These are phyloP conservation scores for Platanthera guangdongensis DNA, from an alignment of 106 monocot genomes.

Conservation along the genomic window DNA sequence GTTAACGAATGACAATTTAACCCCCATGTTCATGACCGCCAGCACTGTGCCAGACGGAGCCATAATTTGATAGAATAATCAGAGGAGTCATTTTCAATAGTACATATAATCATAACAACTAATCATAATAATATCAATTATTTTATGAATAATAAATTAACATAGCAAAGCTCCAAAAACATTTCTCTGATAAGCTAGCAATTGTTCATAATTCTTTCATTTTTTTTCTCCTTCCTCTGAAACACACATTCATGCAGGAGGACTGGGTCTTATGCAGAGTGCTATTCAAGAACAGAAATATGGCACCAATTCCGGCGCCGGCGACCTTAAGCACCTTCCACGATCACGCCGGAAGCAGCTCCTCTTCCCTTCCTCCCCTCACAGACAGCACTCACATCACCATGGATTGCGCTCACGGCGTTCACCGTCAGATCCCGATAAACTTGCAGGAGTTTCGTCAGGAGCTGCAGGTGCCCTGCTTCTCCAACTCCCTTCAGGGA, in stretches of 20 bases:
- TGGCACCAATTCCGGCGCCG: not conserved
- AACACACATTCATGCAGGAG: conserved; percentile 30
- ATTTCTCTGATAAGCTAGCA: no score
- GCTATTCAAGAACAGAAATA: conserved; percentile 54
- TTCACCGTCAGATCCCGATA: conserved; percentile 7
- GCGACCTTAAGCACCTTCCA: conserved; percentile 11
- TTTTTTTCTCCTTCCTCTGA: not conserved
- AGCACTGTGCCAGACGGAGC: no score
- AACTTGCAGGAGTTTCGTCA: conserved; percentile 28
- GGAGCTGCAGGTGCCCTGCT: conserved; percentile 71
- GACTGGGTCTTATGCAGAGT: conserved; percentile 84
- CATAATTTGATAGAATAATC: no score
- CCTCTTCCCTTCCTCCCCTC: conserved; percentile 57
- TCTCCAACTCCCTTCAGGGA: conserved; percentile 36
- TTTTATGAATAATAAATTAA: no score
- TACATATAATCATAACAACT: no score
- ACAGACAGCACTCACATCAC: conserved; percentile 39
- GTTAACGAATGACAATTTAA: no score
- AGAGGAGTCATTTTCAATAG: no score
- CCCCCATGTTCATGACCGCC: no score
- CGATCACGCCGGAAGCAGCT: conserved; percentile 21
- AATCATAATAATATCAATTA: no score
- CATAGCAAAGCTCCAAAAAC: no score
- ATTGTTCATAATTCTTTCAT: no score
- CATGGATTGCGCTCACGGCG: not conserved